Evolutionary conservation across 495 filamentous ascomycete genomes (phyloP), one percentile per base, ranked within the genome.

Genomic region (Halenospora varia): DNA sequence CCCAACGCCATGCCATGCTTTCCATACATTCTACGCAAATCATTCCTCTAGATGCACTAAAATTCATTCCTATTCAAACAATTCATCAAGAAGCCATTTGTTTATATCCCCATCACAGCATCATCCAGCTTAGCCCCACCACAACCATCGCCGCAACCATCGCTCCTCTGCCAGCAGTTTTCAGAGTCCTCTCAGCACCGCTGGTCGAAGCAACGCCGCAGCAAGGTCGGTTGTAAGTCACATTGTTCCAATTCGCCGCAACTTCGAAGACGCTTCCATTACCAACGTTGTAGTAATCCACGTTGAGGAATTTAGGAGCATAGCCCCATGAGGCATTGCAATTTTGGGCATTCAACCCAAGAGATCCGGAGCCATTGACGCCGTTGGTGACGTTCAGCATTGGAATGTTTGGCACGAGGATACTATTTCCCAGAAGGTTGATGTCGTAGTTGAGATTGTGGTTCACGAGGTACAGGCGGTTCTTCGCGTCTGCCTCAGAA

Each of bases 241-340:
- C 90, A 57, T 89, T 88, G 69, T 97, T 97, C 66, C 85, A 83
- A 60, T 77, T 68, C 10, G 93, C 93, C 2, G 92, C 93, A 40
- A 94, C 91, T 65, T 93, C 84, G 66, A 97, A 96, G 42, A 96
- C 93, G 2, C 88, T 87, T n/a, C 93, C 93, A 54, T 82, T 80
- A 2, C 88, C 90, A 29, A 73, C 71, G 63, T 95, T 89, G 71
- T 96, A 96, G 68, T 88, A 96, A 68, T 97, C 93, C 4, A 96
- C 92, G 23, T 96, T 84, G 11, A 97, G 77, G 65, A 96, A 90
- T 66, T 90, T 96, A 0, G 93, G 93, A 1, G 92, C 78, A 26
- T 86, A 82, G 17, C 74, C 75, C 88, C 89, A 96, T 18, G 72
- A 71, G 0, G 60, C 77, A 75, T 78, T 80, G 69, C 93, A 97